Conservation (phyloP, 2,329 filamentous ascomycete species). For the Emmonsiellopsis sp. region DNA sequence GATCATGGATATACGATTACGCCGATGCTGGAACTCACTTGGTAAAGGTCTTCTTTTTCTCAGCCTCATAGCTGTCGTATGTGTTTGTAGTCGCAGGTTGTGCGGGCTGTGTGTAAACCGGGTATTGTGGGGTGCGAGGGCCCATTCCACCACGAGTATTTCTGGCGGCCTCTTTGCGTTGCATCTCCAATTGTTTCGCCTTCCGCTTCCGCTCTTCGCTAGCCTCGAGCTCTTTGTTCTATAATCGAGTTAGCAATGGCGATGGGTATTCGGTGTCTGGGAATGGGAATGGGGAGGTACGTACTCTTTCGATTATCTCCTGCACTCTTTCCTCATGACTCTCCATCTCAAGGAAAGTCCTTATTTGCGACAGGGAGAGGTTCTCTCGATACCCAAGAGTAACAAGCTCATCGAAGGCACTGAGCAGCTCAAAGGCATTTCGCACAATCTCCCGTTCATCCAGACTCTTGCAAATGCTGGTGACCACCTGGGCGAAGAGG, state of each 20-base stretch:
- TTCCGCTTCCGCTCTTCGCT: conserved; percentile 97
- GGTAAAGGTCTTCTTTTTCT: conserved; percentile 85
- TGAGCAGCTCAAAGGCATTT: conserved; percentile 92
- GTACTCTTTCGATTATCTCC: conserved; percentile 86
- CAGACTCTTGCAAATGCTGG: conserved; percentile 88
- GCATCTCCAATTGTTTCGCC: conserved; percentile 97
- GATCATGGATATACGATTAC: background rate
- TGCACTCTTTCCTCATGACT: conserved; percentile 98
- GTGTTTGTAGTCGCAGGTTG: conserved; percentile 67
- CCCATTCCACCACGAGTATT: conserved; percentile 52
- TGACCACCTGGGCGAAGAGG: conserved; percentile 93
- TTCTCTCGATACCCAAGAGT: conserved; percentile 95
- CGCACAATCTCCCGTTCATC: conserved; percentile 92
- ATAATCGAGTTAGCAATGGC: conserved; percentile 17
- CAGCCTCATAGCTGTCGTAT: conserved; percentile 90
- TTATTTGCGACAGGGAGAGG: conserved; percentile 91
- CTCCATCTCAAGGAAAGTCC: conserved; percentile 99
- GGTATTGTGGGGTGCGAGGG: conserved; percentile 72
- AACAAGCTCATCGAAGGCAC: conserved; percentile 94
- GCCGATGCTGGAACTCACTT: conserved; percentile 47
- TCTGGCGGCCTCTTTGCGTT: conserved; percentile 89
- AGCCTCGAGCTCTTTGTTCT: conserved; percentile 98
- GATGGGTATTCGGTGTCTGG: conserved; percentile 15
- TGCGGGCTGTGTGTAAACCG: conserved; percentile 74
- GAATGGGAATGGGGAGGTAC: conserved; percentile 18